These are phyloP conservation scores for Pythium insidiosum DNA, from an alignment of 352 stramenopile species.

Conservation along the genomic window DNA sequence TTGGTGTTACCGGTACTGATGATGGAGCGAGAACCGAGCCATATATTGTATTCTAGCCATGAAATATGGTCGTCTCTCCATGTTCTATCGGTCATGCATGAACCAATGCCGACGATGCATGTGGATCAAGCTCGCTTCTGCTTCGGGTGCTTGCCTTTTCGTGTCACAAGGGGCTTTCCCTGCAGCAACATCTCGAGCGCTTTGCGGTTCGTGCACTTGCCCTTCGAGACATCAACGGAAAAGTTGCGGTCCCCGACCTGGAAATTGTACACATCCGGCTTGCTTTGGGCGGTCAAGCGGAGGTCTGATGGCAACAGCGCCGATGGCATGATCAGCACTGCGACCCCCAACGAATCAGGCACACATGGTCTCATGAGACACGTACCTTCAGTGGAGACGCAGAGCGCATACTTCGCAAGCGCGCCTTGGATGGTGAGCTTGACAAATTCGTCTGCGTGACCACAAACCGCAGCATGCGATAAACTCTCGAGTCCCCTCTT, in stretches of 20 bases:
- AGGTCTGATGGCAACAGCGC: slow-evolving; percentile 40
- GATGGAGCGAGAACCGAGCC: too few species aligned
- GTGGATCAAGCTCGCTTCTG: too few species aligned
- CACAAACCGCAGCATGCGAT: background rate
- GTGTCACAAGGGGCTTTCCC: slow-evolving; percentile 59
- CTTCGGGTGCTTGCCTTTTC: slow-evolving; percentile 56
- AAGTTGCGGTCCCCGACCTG: slow-evolving; percentile 37
- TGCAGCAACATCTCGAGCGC: slow-evolving; percentile 62
- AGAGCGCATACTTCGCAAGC: slow-evolving; percentile 27
- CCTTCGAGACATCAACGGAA: slow-evolving; percentile 43
- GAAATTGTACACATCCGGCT: slow-evolving; percentile 58
- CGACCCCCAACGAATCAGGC: too few species aligned
- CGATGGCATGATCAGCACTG: too few species aligned
- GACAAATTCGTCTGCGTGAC: slow-evolving; percentile 32
- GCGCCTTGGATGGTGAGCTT: slow-evolving; percentile 34
- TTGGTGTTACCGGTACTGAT: too few species aligned
- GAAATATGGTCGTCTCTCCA: too few species aligned
- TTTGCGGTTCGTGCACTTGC: slow-evolving; percentile 46
- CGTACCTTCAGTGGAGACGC: slow-evolving; percentile 9
- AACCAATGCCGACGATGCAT: too few species aligned
- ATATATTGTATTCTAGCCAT: too few species aligned
- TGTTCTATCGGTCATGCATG: too few species aligned
- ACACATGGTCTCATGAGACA: background rate
- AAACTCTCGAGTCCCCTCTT: background rate
- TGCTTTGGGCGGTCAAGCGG: slow-evolving; percentile 38